Evolutionary conservation across 208 protist genomes (phyloP), one percentile per base, ranked within the genome.

Genomic region (Leishmania turanica): DNA sequence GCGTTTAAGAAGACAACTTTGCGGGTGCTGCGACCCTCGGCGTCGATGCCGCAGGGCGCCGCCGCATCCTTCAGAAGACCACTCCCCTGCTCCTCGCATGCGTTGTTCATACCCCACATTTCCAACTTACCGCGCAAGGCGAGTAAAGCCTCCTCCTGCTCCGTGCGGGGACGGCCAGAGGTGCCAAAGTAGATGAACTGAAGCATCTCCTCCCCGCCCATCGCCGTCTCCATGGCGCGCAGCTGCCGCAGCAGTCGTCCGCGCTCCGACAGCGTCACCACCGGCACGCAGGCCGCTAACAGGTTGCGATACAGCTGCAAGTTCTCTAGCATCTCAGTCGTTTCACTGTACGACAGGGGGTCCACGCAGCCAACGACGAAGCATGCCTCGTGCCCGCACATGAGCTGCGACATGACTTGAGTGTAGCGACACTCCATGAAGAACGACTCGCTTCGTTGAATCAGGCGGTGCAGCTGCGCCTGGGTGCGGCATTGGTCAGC

Each of bases 401-500:
- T 86, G 66, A 95, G 86, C 81, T 97, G 93, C 54, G 95, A 92
- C 93, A 98, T 95, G 21, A 98, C 79, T 78, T 96, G 91, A 40
- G 95, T 96, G 87, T 97, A 96, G 56, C 94, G 89, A 81, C 93
- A 97, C 84, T 96, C 93, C 94, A 96, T 97, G 74, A 98, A 98
- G 81, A 98, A 96, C 9, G 93, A 96, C 84, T 97, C 87, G 84
- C 92, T 96, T 53, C 85, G 84, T n/a, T 87, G 77, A 74, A 97
- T 93, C 71, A 98, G 87, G n/a, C 86, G 72, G 82, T 91, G 90
- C 73, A 92, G 87, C 65, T 86, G 83, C 62, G 90, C 90, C 60
- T 91, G 86, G 27, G 87, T 90, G 65, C 72, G 80, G 31, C 84
- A 84, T 7, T 80, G 65, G 3, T 58, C 77, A 27, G 77, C 77